phyloP scores from a whole-genome alignment of 2,329 filamentous ascomycete genomes.

The Trichophyton equinum region DNA sequence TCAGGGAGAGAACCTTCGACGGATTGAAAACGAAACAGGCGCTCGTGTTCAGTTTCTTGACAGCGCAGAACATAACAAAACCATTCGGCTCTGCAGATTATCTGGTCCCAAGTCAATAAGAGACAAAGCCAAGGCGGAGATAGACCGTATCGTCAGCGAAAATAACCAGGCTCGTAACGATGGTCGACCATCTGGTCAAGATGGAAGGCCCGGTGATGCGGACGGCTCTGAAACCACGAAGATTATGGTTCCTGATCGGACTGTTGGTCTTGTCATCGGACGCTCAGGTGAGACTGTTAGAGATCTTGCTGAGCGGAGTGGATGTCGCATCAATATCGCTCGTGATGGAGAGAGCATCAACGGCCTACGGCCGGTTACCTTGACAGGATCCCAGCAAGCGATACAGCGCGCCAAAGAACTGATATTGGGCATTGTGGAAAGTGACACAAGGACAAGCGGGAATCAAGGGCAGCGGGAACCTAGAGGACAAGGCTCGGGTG shows the following conservation, averaged over 20 bases:
- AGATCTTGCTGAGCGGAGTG: conserved; percentile 78
- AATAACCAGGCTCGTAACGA: conserved; percentile 46
- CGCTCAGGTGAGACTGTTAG: conserved; percentile 85
- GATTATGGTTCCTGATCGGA: conserved; percentile 90
- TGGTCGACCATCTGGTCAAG: conserved; percentile 5
- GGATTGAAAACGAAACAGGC: conserved; percentile 69
- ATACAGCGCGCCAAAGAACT: conserved; percentile 69
- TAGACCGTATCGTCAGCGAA: conserved; percentile 78
- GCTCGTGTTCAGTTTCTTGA: conserved; percentile 83
- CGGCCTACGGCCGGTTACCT: conserved; percentile 75
- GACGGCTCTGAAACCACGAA: conserved; percentile 76
- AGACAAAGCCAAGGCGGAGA: conserved; percentile 66
- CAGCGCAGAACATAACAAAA: conserved; percentile 55
- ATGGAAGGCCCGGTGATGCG: conserved; percentile 2
- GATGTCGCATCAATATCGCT: conserved; percentile 93
- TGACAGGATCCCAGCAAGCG: conserved; percentile 66
- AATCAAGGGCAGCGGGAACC: conserved; percentile 12
- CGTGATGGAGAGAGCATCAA: conserved; percentile 88
- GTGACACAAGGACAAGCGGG: conserved; percentile 47
- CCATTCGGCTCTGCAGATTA: conserved; percentile 74
- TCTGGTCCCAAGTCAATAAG: conserved; percentile 60
- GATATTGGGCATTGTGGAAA: conserved; percentile 90
- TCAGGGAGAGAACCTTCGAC: conserved; percentile 75
- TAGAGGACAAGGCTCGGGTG: conserved; percentile 27
- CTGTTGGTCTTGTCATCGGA: conserved; percentile 87